These are phyloP conservation scores for Colletotrichum paranaense DNA, from an alignment of 2,329 filamentous ascomycete genomes.

Conservation along the genomic window DNA sequence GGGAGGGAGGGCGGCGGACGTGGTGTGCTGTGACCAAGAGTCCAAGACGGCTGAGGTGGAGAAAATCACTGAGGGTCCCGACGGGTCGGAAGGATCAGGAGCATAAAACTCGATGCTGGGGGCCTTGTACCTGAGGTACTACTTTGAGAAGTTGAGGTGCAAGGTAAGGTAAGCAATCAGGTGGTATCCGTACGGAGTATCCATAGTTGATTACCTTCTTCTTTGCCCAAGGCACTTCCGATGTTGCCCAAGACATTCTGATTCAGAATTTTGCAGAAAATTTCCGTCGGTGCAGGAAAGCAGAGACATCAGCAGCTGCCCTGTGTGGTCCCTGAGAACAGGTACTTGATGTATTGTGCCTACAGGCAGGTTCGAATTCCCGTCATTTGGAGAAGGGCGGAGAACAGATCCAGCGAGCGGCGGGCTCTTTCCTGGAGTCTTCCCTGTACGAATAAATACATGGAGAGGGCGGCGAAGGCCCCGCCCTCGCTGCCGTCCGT, in stretches of 20 bases:
- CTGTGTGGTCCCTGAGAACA: too few species aligned
- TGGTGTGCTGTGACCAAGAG: neutral
- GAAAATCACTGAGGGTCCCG: neutral
- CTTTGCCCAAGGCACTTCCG: too few species aligned
- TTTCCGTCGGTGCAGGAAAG: neutral
- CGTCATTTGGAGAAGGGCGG: too few species aligned
- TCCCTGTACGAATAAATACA: too few species aligned
- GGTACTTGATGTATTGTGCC: too few species aligned
- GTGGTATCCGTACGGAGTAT: neutral
- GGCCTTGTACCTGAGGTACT: too few species aligned
- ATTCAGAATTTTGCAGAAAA: neutral
- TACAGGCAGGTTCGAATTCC: too few species aligned
- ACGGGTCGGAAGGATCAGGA: neutral
- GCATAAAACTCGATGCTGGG: neutral
- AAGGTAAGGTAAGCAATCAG: neutral
- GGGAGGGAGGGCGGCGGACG: neutral
- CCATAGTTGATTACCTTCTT: neutral
- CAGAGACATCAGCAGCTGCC: neutral
- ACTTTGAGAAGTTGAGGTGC: too few species aligned
- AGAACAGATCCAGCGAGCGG: too few species aligned
- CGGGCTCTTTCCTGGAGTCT: too few species aligned
- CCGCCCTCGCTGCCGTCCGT: neutral
- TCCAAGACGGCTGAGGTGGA: slow-evolving; percentile 14
- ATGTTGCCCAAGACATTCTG: neutral
- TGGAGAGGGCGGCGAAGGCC: too few species aligned